phyloP scores from a whole-genome alignment of 2,329 filamentous ascomycete species.

The Alternaria triticimaculans region DNA sequence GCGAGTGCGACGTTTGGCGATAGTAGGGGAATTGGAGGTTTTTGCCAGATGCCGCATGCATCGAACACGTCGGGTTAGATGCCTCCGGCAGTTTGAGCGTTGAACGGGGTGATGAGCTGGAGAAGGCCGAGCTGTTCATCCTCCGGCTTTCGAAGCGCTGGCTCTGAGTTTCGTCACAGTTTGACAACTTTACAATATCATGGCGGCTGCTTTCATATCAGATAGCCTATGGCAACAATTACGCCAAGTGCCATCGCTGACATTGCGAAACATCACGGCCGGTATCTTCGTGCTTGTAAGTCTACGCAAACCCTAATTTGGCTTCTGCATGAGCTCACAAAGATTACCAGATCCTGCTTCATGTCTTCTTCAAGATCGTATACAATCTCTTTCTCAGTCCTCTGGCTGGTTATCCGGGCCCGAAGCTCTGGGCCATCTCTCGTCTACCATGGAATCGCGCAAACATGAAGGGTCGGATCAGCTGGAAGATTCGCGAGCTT shows the following conservation, averaged over 20 bases:
- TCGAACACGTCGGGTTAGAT: neutral
- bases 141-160: neutral
- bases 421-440: conserved; percentile 13
- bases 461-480: conserved; percentile 6
- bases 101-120: neutral
- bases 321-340: neutral
- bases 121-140: neutral
- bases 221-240: neutral
- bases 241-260: neutral
- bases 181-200: neutral
- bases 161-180: neutral
- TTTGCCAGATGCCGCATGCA: neutral
- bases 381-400: conserved; percentile 12
- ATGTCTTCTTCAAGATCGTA: neutral
- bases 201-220: neutral
- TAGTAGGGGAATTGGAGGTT: neutral
- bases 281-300: neutral
- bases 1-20: neutral
- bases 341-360: neutral
- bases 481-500: conserved; percentile 4
- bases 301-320: neutral
- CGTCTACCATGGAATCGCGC: conserved; percentile 6
- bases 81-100: neutral
- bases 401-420: conserved; percentile 13
- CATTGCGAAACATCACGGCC: neutral